These are phyloP conservation scores for Grosmannia huntii DNA, from an alignment of 2,329 filamentous ascomycete genomes.

Conservation along the genomic window DNA sequence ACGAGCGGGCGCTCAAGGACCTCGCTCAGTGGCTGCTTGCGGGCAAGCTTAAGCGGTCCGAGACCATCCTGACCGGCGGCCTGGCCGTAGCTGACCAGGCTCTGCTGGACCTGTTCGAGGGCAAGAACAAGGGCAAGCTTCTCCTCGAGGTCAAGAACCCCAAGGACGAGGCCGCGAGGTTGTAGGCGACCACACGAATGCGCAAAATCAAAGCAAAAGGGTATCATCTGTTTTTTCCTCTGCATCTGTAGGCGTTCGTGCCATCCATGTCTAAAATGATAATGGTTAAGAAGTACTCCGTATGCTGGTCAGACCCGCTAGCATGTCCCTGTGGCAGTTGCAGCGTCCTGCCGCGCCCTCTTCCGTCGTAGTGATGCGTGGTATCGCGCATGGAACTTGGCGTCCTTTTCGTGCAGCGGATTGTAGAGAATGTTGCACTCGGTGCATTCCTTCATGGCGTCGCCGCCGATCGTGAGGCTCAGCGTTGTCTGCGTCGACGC, in stretches of 20 bases:
- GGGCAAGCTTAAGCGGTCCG: slow-evolving; percentile 59
- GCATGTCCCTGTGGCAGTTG: neutral
- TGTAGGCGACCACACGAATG: slow-evolving; percentile 5
- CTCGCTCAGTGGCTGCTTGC: slow-evolving; percentile 55
- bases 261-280: neutral
- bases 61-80: slow-evolving; percentile 60
- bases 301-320: neutral
- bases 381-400: slow-evolving; percentile 25
- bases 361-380: slow-evolving; percentile 17
- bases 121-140: slow-evolving; percentile 46
- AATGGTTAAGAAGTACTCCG: neutral
- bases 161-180: slow-evolving; percentile 8
- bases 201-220: neutral
- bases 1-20: slow-evolving; percentile 42
- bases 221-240: neutral
- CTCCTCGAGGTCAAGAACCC: slow-evolving; percentile 15
- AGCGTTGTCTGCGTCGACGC: slow-evolving; percentile 25
- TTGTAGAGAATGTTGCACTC: slow-evolving; percentile 32
- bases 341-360: slow-evolving; percentile 3
- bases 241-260: neutral
- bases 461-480: slow-evolving; percentile 20
- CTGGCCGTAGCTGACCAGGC: slow-evolving; percentile 49
- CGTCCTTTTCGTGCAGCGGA: slow-evolving; percentile 29
- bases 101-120: slow-evolving; percentile 51
- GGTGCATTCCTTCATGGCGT: slow-evolving; percentile 24